These are phyloP conservation scores for Leucoagaricus sp. DNA, from an alignment of 1,284 basidiomycete species.

Conservation along the genomic window DNA sequence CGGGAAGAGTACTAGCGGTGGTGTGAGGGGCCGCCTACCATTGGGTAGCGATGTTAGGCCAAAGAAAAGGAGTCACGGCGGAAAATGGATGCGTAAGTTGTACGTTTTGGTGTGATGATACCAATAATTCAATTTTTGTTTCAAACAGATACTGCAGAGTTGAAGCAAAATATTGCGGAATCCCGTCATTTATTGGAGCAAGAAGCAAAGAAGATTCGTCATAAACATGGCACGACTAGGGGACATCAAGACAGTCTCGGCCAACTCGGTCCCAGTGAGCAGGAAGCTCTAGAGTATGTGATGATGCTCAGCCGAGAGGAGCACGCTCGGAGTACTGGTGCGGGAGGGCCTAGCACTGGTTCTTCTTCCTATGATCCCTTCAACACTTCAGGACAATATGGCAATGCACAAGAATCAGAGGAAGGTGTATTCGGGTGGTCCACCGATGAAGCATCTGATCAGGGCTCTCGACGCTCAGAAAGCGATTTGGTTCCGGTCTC, in stretches of 20 bases:
- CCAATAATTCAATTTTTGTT: constrained; percentile 24
- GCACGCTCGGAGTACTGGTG: constrained; percentile 29
- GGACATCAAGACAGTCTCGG: constrained; percentile 60
- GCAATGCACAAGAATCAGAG: constrained; percentile 8
- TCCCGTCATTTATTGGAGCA: constrained; percentile 54
- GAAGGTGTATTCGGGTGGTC: constrained; percentile 13
- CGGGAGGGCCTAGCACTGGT: background rate
- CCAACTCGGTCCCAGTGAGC: constrained; percentile 73
- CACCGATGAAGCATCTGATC: constrained; percentile 5
- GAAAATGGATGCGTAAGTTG: constrained; percentile 52
- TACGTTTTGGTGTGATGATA: constrained; percentile 3
- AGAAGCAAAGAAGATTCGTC: constrained; percentile 38
- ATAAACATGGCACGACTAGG: constrained; percentile 46
- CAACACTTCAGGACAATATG: background rate
- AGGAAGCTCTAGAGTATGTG: constrained; percentile 79
- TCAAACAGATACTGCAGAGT: constrained; percentile 60
- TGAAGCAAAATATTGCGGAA: constrained; percentile 66
- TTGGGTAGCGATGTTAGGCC: constrained; percentile 18
- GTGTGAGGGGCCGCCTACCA: constrained; percentile 30
- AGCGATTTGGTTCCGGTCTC: constrained; percentile 13
- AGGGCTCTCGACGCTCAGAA: background rate
- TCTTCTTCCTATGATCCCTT: background rate
- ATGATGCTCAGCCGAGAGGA: constrained; percentile 88
- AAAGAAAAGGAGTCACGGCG: constrained; percentile 39
- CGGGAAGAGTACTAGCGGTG: constrained; percentile 29